phyloP scores from a whole-genome alignment of 1,284 basidiomycete species.

The Cystobasidium slooffiae region DNA sequence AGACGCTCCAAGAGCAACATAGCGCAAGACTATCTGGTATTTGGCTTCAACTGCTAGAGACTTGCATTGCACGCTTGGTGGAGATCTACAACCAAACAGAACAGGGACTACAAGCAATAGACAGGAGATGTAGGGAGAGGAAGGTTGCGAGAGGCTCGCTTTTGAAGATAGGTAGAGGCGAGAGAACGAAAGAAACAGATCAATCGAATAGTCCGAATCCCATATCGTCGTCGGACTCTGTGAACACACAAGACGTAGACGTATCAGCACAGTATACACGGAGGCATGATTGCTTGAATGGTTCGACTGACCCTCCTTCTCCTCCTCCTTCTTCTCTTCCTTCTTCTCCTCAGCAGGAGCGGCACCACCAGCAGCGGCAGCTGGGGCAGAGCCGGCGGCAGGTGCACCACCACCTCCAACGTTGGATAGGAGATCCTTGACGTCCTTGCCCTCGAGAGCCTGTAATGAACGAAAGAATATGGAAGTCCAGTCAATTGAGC shows the following conservation, averaged over 20 bases:
- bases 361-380: slow-evolving; percentile 38
- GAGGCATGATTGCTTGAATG: not conserved
- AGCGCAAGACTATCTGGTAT: not conserved
- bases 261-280: not conserved
- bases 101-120: slow-evolving; percentile 11
- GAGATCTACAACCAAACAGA: not conserved
- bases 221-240: slow-evolving; percentile 48
- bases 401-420: slow-evolving; percentile 44
- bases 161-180: slow-evolving; percentile 23
- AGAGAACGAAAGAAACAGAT: slow-evolving; percentile 23
- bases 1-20: not conserved
- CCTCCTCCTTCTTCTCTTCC: slow-evolving; percentile 47
- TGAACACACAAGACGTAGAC: not conserved
- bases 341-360: slow-evolving; percentile 41
- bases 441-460: slow-evolving; percentile 45
- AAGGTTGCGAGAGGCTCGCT: not conserved
- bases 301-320: slow-evolving; percentile 35
- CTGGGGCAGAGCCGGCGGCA: slow-evolving; percentile 43
- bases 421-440: slow-evolving; percentile 46
- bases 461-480: not conserved
- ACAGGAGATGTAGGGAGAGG: not conserved
- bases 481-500: too few species aligned
- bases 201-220: slow-evolving; percentile 49
- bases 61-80: slow-evolving; percentile 9
- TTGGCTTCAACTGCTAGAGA: slow-evolving; percentile 2